Evolutionary conservation across 2,329 filamentous ascomycete species (phyloP), one percentile per base, ranked within the genome.

Genomic region (Aspergillus hortae): DNA sequence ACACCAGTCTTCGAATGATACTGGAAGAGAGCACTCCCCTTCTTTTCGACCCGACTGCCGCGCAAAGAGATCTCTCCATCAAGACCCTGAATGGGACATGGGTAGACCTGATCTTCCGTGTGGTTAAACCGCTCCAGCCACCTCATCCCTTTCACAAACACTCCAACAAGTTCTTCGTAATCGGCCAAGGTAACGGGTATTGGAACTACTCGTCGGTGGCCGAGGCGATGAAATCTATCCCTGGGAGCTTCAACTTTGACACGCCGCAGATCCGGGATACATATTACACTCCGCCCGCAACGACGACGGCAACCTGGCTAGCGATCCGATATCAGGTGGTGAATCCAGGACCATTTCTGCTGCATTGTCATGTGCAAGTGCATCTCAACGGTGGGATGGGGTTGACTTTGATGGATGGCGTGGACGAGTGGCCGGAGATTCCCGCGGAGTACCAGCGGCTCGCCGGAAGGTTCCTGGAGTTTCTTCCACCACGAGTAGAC

Each of bases 61-160:
- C 74, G 52, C 43, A 54, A 1, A 27, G 46, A 4, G 78, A 82
- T 53, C 68, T 80, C 35, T 80, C 78, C 15, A 73, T 82, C 51
- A 67, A 69, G 5, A 81, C 78, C 6, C 60, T 57, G 21, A 73
- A 77, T 52, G 66, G 70, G 56, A 72, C 76, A 2, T 84, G 81
- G 81, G 70, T 84, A 7, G 82, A 85, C 59, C 61, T 83, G n/a
- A 70, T 85, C 55, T 72, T 83, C 53, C 66, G 74, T 27, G 68
- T 77, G 2, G 62, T 66, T n/a, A 62, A 62, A 2, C 67, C 67
- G 4, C 69, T 78, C 6, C 79, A 82, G 59, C 81, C 78, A 4
- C 72, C 79, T 9, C 84, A 87, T 53, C 80, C 82, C 0, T 80
- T 87, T 46, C 84, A 87, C 74, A 85, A 85, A 70, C 84, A 87